Conservation (phyloP, 805 yeast species). For the Kodamaea jinghongensis region DNA sequence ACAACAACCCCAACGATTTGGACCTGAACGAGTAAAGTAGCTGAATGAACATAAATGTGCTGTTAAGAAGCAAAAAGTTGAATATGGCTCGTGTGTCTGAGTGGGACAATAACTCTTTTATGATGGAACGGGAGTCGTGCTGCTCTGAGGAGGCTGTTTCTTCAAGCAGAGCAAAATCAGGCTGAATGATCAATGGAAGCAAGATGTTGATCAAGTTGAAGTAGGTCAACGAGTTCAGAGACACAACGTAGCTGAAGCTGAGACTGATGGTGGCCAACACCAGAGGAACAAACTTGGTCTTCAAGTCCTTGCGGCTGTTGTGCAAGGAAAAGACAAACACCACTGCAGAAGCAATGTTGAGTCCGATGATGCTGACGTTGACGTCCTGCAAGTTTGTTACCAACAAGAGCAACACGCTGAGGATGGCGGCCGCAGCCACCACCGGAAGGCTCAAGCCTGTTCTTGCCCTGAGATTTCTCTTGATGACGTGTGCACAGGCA, state of each 20-base stretch:
- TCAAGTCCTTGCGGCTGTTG: constrained; percentile 17
- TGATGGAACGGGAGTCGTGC: constrained; percentile 13
- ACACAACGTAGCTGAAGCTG: constrained; percentile 21
- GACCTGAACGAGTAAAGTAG: constrained; percentile 88
- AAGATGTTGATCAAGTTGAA: constrained; percentile 13
- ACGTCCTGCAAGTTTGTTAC: constrained; percentile 7
- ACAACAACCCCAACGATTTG: constrained; percentile 83
- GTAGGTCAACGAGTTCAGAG: constrained; percentile 10
- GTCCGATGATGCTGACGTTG: constrained; percentile 21
- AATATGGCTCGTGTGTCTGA: constrained; percentile 84
- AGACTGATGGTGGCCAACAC: constrained; percentile 18
- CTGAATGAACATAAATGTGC: constrained; percentile 93
- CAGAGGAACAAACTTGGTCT: constrained; percentile 14
- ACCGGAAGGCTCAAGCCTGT: constrained; percentile 1
- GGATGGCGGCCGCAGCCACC: constrained; percentile 6
- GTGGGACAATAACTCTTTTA: constrained; percentile 34
- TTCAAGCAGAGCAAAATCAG: too few relatives aligned
- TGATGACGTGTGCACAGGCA: constrained; percentile 5
- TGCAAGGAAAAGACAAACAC: constrained; percentile 26
- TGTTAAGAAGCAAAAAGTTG: constrained; percentile 77
- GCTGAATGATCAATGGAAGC: constrained; percentile 22
- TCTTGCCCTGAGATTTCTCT: neutral
- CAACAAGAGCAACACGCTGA: constrained; percentile 6
- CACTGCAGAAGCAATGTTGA: constrained; percentile 23
- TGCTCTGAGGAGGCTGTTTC: constrained; percentile 3